A percentile compares a stretch with the other conserved stretches of the same genome.
These are phyloP conservation scores for Podosphaera fusca DNA, from an alignment of 2,329 filamentous ascomycete genomes.

Conservation along the genomic window DNA sequence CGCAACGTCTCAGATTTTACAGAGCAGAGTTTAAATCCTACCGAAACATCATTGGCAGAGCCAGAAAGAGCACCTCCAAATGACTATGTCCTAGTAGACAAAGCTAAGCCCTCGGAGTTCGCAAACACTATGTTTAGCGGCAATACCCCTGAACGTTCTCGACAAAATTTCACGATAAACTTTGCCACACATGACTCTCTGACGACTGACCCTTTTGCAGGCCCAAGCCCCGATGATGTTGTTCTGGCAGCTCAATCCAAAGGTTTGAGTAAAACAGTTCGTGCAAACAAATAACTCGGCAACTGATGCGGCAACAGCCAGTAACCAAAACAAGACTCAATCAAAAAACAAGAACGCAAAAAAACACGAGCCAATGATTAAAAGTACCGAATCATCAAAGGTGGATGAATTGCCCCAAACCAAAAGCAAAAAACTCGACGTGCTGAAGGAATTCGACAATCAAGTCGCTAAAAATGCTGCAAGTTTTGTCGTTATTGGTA, in stretches of 20 bases:
- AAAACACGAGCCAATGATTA: conserved; percentile 21
- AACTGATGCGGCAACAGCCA: conserved; percentile 21
- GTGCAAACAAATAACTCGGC: conserved; percentile 9
- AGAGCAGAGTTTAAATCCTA: conserved; percentile 9
- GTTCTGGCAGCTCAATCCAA: conserved; percentile 72
- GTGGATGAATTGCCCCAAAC: conserved; percentile 31
- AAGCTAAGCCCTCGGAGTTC: conserved; percentile 18
- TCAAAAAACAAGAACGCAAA: conserved; percentile 20
- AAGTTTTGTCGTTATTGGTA: conserved; percentile 85
- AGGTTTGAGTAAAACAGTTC: conserved; percentile 35
- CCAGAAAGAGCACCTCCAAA: conserved; percentile 2
- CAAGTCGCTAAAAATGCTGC: conserved; percentile 54
- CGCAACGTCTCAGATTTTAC: conserved; percentile 15
- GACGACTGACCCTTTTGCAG: conserved; percentile 44
- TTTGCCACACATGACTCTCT: conserved; percentile 16
- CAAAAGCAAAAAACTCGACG: conserved; percentile 62
- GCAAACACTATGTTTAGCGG: conserved; percentile 22
- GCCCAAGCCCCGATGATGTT: conserved; percentile 78
- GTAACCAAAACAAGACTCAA: conserved; percentile 18
- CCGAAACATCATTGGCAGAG: conserved; percentile 1
- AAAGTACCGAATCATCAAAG: conserved; percentile 23
- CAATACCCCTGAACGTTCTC: conserved; percentile 3
- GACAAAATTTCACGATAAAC: conserved; percentile 18
- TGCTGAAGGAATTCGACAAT: conserved; percentile 58
- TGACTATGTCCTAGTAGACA: conserved; percentile 8